Evolutionary conservation across 2,329 filamentous ascomycete genomes (phyloP).

Genomic region (Fusarium liriodendri): DNA sequence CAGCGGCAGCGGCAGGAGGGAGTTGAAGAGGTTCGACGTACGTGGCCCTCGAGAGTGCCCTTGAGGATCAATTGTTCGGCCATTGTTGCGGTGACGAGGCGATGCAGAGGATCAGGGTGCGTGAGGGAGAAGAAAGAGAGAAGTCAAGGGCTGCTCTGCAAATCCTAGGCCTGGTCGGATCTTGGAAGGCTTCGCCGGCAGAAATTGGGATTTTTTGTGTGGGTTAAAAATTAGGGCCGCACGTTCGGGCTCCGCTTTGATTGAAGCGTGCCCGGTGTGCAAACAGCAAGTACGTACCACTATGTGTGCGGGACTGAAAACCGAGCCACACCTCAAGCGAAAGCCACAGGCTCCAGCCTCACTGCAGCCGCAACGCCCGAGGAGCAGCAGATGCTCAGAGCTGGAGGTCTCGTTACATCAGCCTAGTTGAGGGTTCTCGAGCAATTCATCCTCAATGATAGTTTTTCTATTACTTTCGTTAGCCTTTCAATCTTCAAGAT

Average conservation of each 20-base stretch:
- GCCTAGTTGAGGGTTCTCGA: not conserved
- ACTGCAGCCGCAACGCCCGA: not conserved
- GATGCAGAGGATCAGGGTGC: conserved; percentile 51
- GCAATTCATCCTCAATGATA: not conserved
- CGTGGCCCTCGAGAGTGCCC: conserved; percentile 97
- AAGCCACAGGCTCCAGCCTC: not conserved
- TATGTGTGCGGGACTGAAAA: conserved; percentile 12
- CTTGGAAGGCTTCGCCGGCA: conserved; percentile 43
- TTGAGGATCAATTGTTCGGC: conserved; percentile 96
- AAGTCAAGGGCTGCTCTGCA: conserved; percentile 46
- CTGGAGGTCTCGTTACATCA: not conserved
- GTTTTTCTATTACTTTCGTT: not conserved
- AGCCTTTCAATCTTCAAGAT: not conserved
- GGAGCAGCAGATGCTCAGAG: not conserved
- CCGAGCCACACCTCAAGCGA: not conserved
- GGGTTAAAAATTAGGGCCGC: conserved; percentile 63
- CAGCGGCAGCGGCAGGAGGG: conserved; percentile 27
- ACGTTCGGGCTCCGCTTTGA: conserved; percentile 41
- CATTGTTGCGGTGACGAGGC: conserved; percentile 69
- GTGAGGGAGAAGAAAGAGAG: conserved; percentile 51
- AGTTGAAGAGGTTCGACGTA: conserved; percentile 58
- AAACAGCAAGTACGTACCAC: conserved; percentile 28
- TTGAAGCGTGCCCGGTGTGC: not conserved
- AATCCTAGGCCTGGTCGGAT: conserved; percentile 45
- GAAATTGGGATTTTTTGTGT: conserved; percentile 63